phyloP scores from a whole-genome alignment of 208 protist species.

The Acanthamoeba healyi region DNA sequence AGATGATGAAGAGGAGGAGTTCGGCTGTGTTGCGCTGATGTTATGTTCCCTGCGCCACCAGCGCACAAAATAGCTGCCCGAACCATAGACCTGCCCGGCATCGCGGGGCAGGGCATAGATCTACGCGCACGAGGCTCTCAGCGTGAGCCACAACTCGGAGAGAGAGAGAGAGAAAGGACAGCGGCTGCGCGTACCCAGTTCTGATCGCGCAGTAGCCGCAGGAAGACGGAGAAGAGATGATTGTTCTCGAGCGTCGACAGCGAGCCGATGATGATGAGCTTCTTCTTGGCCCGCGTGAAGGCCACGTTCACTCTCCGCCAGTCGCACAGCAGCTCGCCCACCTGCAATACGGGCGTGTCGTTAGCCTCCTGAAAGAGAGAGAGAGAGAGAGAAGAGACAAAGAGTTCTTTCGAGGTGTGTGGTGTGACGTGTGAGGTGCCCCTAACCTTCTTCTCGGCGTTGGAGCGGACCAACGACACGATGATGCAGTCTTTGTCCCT shows the following conservation, averaged over 20 bases:
- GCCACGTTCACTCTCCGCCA: slow-evolving; percentile 95
- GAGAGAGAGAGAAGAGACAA: slow-evolving; percentile 68
- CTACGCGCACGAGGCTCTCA: background rate
- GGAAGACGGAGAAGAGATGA: slow-evolving; percentile 67
- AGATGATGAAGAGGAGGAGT: background rate
- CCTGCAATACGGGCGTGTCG: too few species aligned
- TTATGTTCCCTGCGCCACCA: slow-evolving; percentile 17
- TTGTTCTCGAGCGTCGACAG: slow-evolving; percentile 65
- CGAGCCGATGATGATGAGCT: slow-evolving; percentile 92
- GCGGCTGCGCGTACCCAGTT: slow-evolving; percentile 15
- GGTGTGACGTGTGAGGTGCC: background rate
- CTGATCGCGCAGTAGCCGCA: slow-evolving; percentile 46
- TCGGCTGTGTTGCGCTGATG: background rate
- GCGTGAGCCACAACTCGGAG: too few species aligned
- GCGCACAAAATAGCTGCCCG: slow-evolving; percentile 19
- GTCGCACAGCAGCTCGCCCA: slow-evolving; percentile 92
- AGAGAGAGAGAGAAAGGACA: background rate
- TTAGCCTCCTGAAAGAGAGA: slow-evolving; percentile 73
- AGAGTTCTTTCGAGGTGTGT: too few species aligned
- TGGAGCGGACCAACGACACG: slow-evolving; percentile 89
- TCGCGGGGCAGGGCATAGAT: slow-evolving; percentile 28
- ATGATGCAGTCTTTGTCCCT: slow-evolving; percentile 91
- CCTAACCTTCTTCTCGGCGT: slow-evolving; percentile 78
- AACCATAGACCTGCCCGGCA: slow-evolving; percentile 20
- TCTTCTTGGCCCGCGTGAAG: slow-evolving; percentile 94